Evolutionary conservation across 306 rosid genomes (phyloP).

Genomic region (Vigna unguiculata): DNA sequence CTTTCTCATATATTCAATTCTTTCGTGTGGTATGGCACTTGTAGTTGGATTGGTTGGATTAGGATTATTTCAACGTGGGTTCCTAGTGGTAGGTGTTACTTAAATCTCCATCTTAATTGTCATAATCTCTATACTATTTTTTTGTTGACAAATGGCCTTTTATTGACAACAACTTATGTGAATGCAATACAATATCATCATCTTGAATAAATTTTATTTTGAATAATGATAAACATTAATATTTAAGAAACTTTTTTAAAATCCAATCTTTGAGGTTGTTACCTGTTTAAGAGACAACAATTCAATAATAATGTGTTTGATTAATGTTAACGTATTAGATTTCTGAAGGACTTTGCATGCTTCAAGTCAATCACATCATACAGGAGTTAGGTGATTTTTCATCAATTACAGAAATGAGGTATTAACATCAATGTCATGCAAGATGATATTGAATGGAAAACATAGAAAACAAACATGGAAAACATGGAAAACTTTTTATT

Average conservation of each 20-base stretch:
- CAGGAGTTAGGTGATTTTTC: too few relatives aligned
- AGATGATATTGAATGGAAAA: too few relatives aligned
- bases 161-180: constrained; percentile 2
- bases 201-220: constrained; percentile 19
- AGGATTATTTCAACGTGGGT: constrained; percentile 88
- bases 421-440: too few relatives aligned
- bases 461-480: too few relatives aligned
- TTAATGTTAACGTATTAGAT: too few relatives aligned
- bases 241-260: constrained; percentile 11
- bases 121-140: neutral
- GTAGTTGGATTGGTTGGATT: constrained; percentile 95
- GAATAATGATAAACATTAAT: neutral
- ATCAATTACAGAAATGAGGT: too few relatives aligned
- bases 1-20: too few relatives aligned
- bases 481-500: too few relatives aligned
- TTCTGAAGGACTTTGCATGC: too few relatives aligned
- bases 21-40: constrained; percentile 98
- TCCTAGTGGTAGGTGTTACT: constrained; percentile 71
- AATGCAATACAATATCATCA: neutral
- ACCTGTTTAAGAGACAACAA: constrained; percentile 14
- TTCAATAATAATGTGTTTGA: too few relatives aligned
- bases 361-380: too few relatives aligned
- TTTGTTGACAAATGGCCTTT: constrained; percentile 22
- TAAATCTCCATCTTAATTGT: constrained; percentile 28
- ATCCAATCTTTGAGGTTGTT: neutral